phyloP scores from a whole-genome alignment of 495 filamentous ascomycete genomes.

The Cetradonia linearis region DNA sequence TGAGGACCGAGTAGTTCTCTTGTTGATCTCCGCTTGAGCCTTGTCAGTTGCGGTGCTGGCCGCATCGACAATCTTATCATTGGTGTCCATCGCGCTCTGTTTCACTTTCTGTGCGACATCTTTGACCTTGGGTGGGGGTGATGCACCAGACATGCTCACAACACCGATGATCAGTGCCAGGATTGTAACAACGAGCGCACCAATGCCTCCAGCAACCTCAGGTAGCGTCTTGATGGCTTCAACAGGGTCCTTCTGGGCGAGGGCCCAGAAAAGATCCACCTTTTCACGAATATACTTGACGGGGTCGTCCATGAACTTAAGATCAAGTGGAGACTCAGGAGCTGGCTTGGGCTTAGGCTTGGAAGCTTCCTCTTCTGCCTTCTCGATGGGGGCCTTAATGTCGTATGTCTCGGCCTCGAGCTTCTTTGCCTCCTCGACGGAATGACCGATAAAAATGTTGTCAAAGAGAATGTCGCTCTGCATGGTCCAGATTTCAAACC shows the following conservation, averaged over 20 bases:
- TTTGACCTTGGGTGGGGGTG: conserved; percentile 39
- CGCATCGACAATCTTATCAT: conserved; percentile 71
- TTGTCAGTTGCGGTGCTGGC: conserved; percentile 50
- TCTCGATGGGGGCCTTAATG: conserved; percentile 79
- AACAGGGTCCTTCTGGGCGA: conserved; percentile 79
- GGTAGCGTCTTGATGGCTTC: conserved; percentile 85
- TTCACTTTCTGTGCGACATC: conserved; percentile 61
- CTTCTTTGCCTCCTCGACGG: conserved; percentile 81
- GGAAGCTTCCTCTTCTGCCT: conserved; percentile 67
- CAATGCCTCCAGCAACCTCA: conserved; percentile 75
- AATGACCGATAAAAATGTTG: conserved; percentile 99
- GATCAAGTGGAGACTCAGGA: conserved; percentile 55
- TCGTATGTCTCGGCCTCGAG: conserved; percentile 87
- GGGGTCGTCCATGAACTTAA: conserved; percentile 89
- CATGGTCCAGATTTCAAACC: conserved; percentile 99
- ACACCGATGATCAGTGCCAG: conserved; percentile 56
- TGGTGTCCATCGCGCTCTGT: conserved; percentile 56
- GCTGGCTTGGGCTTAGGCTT: conserved; percentile 68
- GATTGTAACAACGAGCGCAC: conserved; percentile 55
- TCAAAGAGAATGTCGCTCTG: conserved; percentile 97
- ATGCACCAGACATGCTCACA: conserved; percentile 41
- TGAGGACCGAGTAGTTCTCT: conserved; percentile 52
- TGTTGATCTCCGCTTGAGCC: conserved; percentile 44
- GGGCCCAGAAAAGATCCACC: conserved; percentile 74
- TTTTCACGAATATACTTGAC: conserved; percentile 83